phyloP scores from a whole-genome alignment of 108 stramenopile species.

The Asterionellopsis glacialis region DNA sequence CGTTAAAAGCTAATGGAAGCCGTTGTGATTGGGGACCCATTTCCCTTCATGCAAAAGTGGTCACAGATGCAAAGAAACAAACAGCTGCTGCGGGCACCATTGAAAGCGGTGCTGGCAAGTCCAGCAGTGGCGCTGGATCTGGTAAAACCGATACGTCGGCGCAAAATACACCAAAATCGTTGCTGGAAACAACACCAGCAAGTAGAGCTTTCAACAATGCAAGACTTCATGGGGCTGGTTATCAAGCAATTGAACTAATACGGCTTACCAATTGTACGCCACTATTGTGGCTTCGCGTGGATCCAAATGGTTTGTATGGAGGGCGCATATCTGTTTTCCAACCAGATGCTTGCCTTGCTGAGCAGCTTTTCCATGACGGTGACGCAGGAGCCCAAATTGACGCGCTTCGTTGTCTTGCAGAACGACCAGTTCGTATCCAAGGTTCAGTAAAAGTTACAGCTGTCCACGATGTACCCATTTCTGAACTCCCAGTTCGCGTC shows the following conservation, averaged over 20 bases:
- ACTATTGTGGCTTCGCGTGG: conserved; percentile 80
- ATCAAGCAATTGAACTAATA: conserved; percentile 83
- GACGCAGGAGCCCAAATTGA: conserved; percentile 81
- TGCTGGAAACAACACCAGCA: conserved; percentile 13
- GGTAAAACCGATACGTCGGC: neutral
- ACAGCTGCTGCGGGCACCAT: conserved; percentile 37
- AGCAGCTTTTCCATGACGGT: conserved; percentile 84
- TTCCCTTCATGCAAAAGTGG: conserved; percentile 69
- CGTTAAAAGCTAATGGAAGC: conserved; percentile 63
- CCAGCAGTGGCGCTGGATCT: neutral
- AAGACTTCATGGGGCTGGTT: conserved; percentile 68
- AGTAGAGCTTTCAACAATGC: conserved; percentile 59
- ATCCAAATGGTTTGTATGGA: conserved; percentile 75
- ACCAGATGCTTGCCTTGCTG: conserved; percentile 83
- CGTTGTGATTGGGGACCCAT: conserved; percentile 82
- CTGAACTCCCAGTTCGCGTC: conserved; percentile 78
- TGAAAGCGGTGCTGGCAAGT: conserved; percentile 11
- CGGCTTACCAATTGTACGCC: conserved; percentile 83
- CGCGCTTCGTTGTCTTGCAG: conserved; percentile 72
- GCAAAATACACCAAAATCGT: conserved; percentile 3
- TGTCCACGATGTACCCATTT: conserved; percentile 71
- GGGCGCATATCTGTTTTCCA: conserved; percentile 72
- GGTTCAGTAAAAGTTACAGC: conserved; percentile 61
- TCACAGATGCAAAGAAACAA: conserved; percentile 72
- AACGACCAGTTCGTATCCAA: conserved; percentile 79